Base-by-base conservation (phyloP, 176 grass and related monocot genomes). In the Alopecurus myosuroides region DNA sequence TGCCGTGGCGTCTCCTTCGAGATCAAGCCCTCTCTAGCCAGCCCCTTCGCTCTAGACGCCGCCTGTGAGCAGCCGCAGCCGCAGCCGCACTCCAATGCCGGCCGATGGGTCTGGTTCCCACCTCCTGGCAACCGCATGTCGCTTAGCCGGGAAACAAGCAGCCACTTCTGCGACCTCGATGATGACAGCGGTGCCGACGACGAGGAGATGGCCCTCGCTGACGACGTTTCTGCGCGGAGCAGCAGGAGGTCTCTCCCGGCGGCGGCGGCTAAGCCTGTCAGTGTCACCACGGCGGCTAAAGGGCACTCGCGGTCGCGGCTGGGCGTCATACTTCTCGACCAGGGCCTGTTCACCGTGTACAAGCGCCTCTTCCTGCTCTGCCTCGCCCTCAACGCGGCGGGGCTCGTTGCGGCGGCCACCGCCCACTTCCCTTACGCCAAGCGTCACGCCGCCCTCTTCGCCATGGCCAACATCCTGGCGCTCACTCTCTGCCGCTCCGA, bases 301-400 rank as follows among this genome's bases (percentile, higher is more conserved):
- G 53, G 20, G 55, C 57, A 67, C 39, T 90, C 93, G 10, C n/a
- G n/a, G n/a, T 90, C 93, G 11, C 88, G 92, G 67, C 85, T 94
- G 11, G 44, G 82, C 22, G 45, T 92, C 18, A 88, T 94, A 64
- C 85, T 94, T 19, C 85, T 92, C 2, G 93, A 92, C 81, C 87
- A 94, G 76, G 90, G 90, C 22, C 10, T 94, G 67, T 90, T 94
- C 87, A 94, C 93, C 23, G 90, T 94, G 63, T 92, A 94, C 89
- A 94, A 94, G 81, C 82, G 85, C 11, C 87, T 94, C 42, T 92
- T 92, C 84, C 18, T 49, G 17, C 74, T 85, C 15, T 94, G 84
- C 55, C 42, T 84, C 50, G 75, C 41, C 10, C 41, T 92, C 5
- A 94, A 94, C 77, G 57, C 84, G 0, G 45, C 45, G 14, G 87